Conservation (phyloP, 768 basidiomycete genomes). For the Phaeotremella fagi region DNA sequence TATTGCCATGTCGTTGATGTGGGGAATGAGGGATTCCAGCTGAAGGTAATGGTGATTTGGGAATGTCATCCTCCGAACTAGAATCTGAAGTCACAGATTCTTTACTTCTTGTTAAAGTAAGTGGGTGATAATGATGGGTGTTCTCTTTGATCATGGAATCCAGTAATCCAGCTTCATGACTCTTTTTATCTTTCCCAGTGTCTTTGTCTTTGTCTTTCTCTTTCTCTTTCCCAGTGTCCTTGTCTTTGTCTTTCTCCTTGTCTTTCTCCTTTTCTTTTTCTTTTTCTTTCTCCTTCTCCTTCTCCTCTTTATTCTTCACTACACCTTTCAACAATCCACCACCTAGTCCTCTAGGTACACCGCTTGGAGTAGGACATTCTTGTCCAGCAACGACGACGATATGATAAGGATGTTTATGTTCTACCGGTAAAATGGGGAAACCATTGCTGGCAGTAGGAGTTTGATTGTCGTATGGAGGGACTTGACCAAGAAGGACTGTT, state of each 20-base stretch:
- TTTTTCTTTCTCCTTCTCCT: conserved; percentile 30
- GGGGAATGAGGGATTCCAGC: conserved; percentile 1
- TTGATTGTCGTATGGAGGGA: conserved; percentile 32
- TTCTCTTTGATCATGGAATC: too few species aligned
- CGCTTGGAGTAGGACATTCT: conserved; percentile 45
- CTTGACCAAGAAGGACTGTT: conserved; percentile 34
- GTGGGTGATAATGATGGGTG: too few species aligned
- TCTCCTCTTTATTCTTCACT: conserved; percentile 32
- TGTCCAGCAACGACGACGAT: conserved; percentile 46
- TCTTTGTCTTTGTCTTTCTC: not conserved
- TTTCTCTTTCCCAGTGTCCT: not conserved
- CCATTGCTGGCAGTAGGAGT: not conserved
- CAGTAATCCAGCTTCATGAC: too few species aligned
- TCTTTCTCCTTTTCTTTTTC: conserved; percentile 15
- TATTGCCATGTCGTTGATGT: not conserved
- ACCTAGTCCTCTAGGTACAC: conserved; percentile 44
- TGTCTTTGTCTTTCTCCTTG: conserved; percentile 6
- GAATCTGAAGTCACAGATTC: too few species aligned
- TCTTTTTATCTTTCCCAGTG: too few species aligned
- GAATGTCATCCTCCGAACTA: too few species aligned
- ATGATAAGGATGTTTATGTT: conserved; percentile 45
- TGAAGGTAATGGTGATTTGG: too few species aligned
- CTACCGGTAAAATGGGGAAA: conserved; percentile 31
- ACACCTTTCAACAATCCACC: conserved; percentile 47
- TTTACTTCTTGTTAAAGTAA: too few species aligned